These are phyloP conservation scores for Parietichytrium sp. DNA, from an alignment of 108 stramenopile genomes.

Conservation along the genomic window DNA sequence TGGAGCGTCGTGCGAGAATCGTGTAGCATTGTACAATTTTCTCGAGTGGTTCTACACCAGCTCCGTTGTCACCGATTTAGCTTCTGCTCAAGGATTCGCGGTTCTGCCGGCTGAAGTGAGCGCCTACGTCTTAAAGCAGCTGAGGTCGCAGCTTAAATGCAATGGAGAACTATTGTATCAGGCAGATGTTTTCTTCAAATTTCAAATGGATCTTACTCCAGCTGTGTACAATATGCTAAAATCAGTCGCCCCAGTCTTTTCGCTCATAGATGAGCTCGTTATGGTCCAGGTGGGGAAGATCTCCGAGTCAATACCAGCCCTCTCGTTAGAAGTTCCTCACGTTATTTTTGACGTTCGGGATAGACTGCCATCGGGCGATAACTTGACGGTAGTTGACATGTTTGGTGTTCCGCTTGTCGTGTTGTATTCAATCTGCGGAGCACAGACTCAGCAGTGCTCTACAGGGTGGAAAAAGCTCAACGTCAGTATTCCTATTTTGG, in stretches of 20 bases:
- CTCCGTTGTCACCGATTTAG: background rate
- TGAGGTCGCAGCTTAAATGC: background rate
- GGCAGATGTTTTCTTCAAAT: background rate
- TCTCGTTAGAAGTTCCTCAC: background rate
- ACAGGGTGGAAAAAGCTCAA: too few species aligned
- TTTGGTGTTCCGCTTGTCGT: too few species aligned
- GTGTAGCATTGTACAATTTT: slow-evolving; percentile 17
- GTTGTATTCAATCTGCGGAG: too few species aligned
- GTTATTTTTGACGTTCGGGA: too few species aligned
- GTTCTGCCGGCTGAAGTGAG: background rate
- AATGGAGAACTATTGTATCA: background rate
- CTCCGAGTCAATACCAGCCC: background rate
- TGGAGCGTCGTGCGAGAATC: background rate
- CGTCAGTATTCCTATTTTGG: too few species aligned
- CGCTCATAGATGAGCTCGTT: background rate
- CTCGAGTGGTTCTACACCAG: slow-evolving; percentile 12
- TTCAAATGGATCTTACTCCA: background rate
- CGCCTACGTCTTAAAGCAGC: background rate
- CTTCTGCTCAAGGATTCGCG: background rate
- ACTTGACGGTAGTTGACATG: too few species aligned
- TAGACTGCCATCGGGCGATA: too few species aligned
- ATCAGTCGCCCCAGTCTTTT: background rate
- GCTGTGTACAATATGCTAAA: background rate
- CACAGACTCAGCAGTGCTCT: too few species aligned
- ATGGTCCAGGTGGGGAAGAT: background rate